A percentile compares a stretch with the other conserved stretches of the same genome.
phyloP scores from a whole-genome alignment of 2,329 filamentous ascomycete genomes.

The Exophiala mesophila region DNA sequence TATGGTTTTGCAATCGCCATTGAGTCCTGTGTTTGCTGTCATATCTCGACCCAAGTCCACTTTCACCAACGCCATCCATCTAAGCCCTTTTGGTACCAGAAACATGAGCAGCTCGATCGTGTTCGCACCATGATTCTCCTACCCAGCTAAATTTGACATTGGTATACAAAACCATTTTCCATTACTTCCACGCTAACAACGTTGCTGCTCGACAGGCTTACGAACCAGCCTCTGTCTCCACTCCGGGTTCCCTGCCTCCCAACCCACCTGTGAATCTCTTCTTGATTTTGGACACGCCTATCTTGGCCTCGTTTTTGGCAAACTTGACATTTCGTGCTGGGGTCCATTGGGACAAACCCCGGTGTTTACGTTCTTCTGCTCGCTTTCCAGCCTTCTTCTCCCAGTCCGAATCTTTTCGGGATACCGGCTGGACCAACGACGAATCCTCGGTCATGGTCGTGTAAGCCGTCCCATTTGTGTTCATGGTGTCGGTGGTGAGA shows the following conservation, averaged over 20 bases:
- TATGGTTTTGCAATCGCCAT: no score
- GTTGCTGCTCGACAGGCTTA: no score
- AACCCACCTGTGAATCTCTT: conserved; percentile 67
- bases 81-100: no score
- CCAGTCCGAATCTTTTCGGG: conserved; percentile 23
- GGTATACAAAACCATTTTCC: no score
- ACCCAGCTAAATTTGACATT: no score
- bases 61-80: no score
- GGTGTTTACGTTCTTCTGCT: conserved; percentile 72
- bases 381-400: conserved; percentile 38
- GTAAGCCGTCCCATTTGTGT: conserved; percentile 36
- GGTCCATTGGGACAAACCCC: conserved; percentile 92
- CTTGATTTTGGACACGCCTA: conserved; percentile 68
- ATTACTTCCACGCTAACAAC: no score
- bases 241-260: conserved; percentile 76
- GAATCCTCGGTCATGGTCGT: conserved; percentile 23
- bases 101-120: no score
- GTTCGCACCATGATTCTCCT: no score
- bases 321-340: conserved; percentile 82
- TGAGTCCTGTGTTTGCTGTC: no score
- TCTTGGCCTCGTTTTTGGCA: conserved; percentile 80
- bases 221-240: conserved; percentile 64
- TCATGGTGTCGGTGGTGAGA: conserved; percentile 39
- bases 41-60: no score
- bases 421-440: conserved; percentile 15